Evolutionary conservation across 2,329 filamentous ascomycete species (phyloP), one percentile per base, ranked within the genome.

Genomic region (Monilinia aucupariae): DNA sequence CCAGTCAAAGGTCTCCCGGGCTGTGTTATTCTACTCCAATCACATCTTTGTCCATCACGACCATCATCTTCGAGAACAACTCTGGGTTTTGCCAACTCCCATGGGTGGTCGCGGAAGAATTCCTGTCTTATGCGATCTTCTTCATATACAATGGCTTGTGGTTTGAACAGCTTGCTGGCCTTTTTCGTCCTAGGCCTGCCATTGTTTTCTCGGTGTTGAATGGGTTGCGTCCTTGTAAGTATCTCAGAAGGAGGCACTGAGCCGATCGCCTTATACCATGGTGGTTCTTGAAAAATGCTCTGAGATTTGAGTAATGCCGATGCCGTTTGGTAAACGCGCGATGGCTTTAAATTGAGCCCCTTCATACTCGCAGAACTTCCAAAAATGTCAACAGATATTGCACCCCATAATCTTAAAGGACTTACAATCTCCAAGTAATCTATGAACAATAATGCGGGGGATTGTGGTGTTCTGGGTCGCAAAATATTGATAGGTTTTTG

Each of bases 41-140:
- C 85, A 71, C 85, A 86, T 61, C 78, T 80, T 74, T 88, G 84
- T 59, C 85, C 80, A 73, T 99, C 93, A 73, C 88, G 89, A 60
- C 94, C 94, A 71, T 93, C 89, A 69, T 86, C 80, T 77, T 99
- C 94, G 12, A 97, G 78, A 53, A 99, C 80, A 64, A 96, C 81
- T 69, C 91, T 83, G 61, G 94, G 94, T 66, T 93, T 83, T 22
- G 94, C 94, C 73, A 99, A 79, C 77, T 99, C 94, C 94, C 94
- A 99, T 6, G 94, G 94, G 75, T 99, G 94, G 75, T 99, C 93
- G 72, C 82, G 85, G 79, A 90, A 99, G 78, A 97, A 99, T 34
- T 87, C 85, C 69, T 78, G 81, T 67, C 94, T 87, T 72, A 99
- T 80, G 65, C 79, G 77, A 76, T 99, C 94, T 75, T 99, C 94